Evolutionary conservation across 148 eudicot genomes (phyloP), one percentile per base, ranked within the genome.

Genomic region (Vaccinium corymbosum): DNA sequence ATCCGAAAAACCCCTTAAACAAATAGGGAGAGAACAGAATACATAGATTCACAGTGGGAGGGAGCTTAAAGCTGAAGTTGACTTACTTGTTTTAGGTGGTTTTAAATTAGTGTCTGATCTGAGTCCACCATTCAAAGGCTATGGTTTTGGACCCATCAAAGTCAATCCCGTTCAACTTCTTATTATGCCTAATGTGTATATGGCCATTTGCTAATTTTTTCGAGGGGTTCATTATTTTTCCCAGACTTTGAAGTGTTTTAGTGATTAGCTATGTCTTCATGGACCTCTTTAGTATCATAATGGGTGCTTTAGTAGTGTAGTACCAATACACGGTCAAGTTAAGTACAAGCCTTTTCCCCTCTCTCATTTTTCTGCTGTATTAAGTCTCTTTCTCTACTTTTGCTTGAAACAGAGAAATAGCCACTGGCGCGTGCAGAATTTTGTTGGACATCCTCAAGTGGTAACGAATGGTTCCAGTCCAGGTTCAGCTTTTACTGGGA

Each of bases 381-480:
- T 20, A 72, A 71, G 8, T 80, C 14, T 46, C 7, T 42, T n/a
- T 53, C 74, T 42, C 66, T 70, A 62, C 55, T 79, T 85, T 84
- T 73, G 3, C 74, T 83, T 82, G 79, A 35, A 81, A 84, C 87
- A 95, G 98, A 91, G 97, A 88, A 95, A 95, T 76, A 95, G 92
- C 86, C 98, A 94, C 59, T 95, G 98, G 98, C 92, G 95, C 8
- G 91, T 90, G 75, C 98, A 91, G 78, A 90, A 81, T 87, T 87
- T 88, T 83, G 89, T 77, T 64, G 90, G 93, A 61, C 93, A 89
- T 66, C 90, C 94, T 81, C 96, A 88, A 79, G 82, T 89, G n/a
- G 76, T 84, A 64, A 94, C 87, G 87, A 93, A 90, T 84, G 92
- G 89, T 81, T 78, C 89, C 73, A 88, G 85, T 64, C 79, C 79